Evolutionary conservation across 108 stramenopile species (phyloP), one percentile per base, ranked within the genome.

Genomic region (Stephanodiscus minutulus): DNA sequence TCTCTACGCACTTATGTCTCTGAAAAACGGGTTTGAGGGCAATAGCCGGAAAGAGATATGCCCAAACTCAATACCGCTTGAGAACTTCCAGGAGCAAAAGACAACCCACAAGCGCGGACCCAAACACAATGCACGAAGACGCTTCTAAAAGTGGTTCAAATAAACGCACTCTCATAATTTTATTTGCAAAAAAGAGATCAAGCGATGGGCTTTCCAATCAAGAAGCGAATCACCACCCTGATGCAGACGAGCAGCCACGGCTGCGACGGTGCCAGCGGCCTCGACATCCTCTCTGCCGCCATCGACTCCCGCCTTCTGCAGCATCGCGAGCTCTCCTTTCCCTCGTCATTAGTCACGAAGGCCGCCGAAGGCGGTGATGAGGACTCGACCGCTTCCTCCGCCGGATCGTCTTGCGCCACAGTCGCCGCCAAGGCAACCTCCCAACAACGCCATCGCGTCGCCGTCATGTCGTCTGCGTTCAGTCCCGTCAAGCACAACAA

Each of bases 251-350:
- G 22, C 50, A 55, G 27, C 9, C 12, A n/a, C 27, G 54, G 27
- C 27, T 13, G 29, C 11, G 28, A 56, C 27, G 29, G 29, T n/a
- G 37, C 8, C 37, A 60, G 29, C 9, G 59, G 59, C 39, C 59
- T 60, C 21, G 59, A 60, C 59, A 29, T 60, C 59, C 59, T 60
- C 37, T 60, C 36, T 0, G 37, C 59, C 20, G 59, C n/a, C 15
- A 60, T 60, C 2, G 35, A 39, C 39, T 60, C 59, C 27, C 29
- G 29, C n/a, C 13, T 35, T 33, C 1, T 36, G n/a, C 39, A 35
- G 33, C 7, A 37, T 35, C 36, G 35, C 37, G 36, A n/a, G 3
- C 21, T 60, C 59, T 41, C 21, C 36, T 0, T 3, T n/a, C 28
- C 17, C 59, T 18, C 5, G 20, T 36, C 36, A 18, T 36, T 6